Evolutionary conservation across 305 asterid species (phyloP), one percentile per base, ranked within the genome.

Genomic region (Fraxinus velutina): DNA sequence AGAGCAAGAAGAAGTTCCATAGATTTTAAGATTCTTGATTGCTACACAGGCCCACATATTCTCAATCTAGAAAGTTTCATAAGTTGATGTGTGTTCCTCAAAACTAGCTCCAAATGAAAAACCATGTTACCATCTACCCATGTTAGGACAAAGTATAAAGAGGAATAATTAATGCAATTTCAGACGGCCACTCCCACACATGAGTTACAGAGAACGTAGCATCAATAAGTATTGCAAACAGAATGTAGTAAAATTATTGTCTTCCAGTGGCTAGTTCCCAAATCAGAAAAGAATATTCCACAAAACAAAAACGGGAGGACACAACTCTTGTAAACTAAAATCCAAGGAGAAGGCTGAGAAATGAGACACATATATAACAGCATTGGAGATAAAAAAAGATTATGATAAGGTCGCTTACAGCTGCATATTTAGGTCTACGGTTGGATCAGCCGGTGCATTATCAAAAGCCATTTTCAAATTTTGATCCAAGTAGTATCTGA

Each of bases 361-460:
- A 29, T 68, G 37, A 12, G 29, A 30, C 22, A 30, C 36, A 13
- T 1, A 30, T 68, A 29, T 12, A 27, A 68, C 39, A 68, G 33
- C 75, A 30, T 6, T 30, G 39, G 44, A 29, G 19, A 77, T 22
- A 9, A 39, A 55, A 39, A 57, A 64, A 27, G 27, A 42, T 24
- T 1, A 34, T 27, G 13, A 66, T n/a, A 32, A 64, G 79, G 75
- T 17, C n/a, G 79, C 85, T 77, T 87, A 96, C 99, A 96, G 89
- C 87, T 96, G 99, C 86, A 89, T 89, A 86, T 96, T 94, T 84
- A 96, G 90, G 86, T 96, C 99, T 19, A 94, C 93, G 42, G 95
- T 92, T 50, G 98, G 98, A 90, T 96, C 98, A 29, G 99, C 92
- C 34, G 96, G 97, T 84, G 99, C 97, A 52, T 83, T 84, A 82